Evolutionary conservation across 352 stramenopile genomes (phyloP), one percentile per base, ranked within the genome.

Genomic region (Pythium guiyangense): DNA sequence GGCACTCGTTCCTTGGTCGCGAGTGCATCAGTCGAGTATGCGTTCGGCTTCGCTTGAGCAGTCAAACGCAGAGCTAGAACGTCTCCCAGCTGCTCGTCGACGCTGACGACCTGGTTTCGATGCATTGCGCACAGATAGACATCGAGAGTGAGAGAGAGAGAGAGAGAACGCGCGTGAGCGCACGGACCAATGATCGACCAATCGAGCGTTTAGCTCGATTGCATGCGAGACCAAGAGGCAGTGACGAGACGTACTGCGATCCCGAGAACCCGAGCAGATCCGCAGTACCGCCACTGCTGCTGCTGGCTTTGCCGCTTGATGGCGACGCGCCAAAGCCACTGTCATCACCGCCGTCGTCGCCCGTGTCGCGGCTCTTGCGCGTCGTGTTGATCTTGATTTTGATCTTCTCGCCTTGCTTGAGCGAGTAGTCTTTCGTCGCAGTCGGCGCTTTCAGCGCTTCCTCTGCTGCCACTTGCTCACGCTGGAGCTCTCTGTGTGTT

Each of bases 331-430:
- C 18, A 47, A 47, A 47, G 42, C 9, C 42, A 20, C 17, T 26
- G 40, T 71, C 67, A 43, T 75, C 61, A 26, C 78, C 69, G 1
- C 62, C 66, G 51, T 70, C 60, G 25, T 63, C 64, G 25, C 34
- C 25, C 27, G 69, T 66, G 51, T 84, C 70, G 43, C 77, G 81
- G 57, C 57, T 70, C 56, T 88, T 84, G 31, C 71, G 62, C 10
- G 62, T 82, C 15, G 70, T 71, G 60, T 88, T 90, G 59, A 90
- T 79, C 54, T 86, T 88, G 66, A 98, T 94, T 4, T 74, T 78
- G 58, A 98, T 98, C 57, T 91, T 98, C 64, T 98, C 77, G 49
- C 91, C 91, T 48, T 96, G 71, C 61, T 98, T 97, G 26, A 98
- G 77, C 25, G 75, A 93, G 66, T 97, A 97, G 77, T 97, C 88